Base-by-base conservation (phyloP, 495 filamentous ascomycete species). In the Talaromyces proteolyticus region DNA sequence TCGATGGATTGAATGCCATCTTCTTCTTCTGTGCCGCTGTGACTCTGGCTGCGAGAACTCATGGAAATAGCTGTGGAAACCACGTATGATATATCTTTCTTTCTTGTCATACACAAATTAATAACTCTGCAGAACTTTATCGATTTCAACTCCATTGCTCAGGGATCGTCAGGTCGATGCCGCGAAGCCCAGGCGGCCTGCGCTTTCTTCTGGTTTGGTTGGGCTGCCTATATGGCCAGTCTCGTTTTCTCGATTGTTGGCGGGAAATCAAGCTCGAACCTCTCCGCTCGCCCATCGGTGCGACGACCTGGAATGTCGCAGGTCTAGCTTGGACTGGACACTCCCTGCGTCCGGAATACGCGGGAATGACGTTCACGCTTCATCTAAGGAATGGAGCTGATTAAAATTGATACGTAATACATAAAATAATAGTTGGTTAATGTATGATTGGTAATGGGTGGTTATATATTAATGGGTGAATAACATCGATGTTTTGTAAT, bases 201-300 rank as follows among this genome's bases (percentile, higher is more conserved):
- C 26, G 84, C 85, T 0, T 89, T 89, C 74, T 72, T 87, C 52
- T 89, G 81, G 81, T 87, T 89, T 66, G 78, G 72, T 47, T 87
- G 84, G 72, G 78, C 73, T 17, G 61, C 79, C 0, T 89, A 74
- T 60, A 67, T 70, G 49, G 78, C 64, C 16, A 80, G 80, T 2
- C 52, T 78, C 17, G 55, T 79, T 40, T 57, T 86, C 36, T 79
- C 75, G 1, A 51, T 70, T 58, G 53, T 87, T 20, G 52, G 60
- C 49, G 57, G 67, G 41, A 69, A 67, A 18, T 57, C 56, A 1
- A 53, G 58, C 37, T 61, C 60, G 19, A 74, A 70, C 57, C 56
- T 76, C 51, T 69, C 72, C 29, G 61, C 42, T 44, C 17, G 29
- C 10, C 25, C 50, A 6, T 36, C 29, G 20, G 19, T 22, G 0